A percentile compares a stretch with the other conserved stretches of the same genome.
Evolutionary conservation across 2,329 filamentous ascomycete species (phyloP).

Genomic region (Diplodia mutila): DNA sequence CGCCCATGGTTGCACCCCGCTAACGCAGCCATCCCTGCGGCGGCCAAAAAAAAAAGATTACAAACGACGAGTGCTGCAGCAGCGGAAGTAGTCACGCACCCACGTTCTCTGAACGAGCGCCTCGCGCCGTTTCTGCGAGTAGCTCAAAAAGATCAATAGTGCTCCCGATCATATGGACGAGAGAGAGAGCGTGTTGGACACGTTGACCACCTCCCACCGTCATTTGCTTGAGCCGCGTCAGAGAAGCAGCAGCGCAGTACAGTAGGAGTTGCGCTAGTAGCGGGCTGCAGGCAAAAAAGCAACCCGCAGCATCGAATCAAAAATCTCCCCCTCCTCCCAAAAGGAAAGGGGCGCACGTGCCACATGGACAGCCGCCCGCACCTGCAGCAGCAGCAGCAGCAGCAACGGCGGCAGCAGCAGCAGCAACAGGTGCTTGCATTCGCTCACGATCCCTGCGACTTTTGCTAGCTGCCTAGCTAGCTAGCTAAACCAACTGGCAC

Average conservation of each 20-base stretch:
- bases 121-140: no score
- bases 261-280: not conserved
- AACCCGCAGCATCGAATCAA: not conserved
- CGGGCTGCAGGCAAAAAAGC: not conserved
- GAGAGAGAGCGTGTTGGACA: not conserved
- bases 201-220: not conserved
- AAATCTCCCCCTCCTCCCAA: not conserved
- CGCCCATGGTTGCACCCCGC: no score
- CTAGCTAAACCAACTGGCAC: not conserved
- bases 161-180: no score
- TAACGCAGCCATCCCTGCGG: no score
- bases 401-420: not conserved
- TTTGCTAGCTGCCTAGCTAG: not conserved
- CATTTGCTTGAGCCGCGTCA: not conserved
- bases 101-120: no score
- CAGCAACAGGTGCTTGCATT: not conserved
- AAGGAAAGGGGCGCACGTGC: not conserved
- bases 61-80: no score
- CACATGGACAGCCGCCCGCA: not conserved
- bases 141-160: no score
- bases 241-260: not conserved
- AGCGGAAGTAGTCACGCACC: not conserved
- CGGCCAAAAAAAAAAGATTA: no score
- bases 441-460: not conserved
- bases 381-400: not conserved